Evolutionary conservation across 306 rosid genomes (phyloP).

Genomic region (Inga leiocalycina): DNA sequence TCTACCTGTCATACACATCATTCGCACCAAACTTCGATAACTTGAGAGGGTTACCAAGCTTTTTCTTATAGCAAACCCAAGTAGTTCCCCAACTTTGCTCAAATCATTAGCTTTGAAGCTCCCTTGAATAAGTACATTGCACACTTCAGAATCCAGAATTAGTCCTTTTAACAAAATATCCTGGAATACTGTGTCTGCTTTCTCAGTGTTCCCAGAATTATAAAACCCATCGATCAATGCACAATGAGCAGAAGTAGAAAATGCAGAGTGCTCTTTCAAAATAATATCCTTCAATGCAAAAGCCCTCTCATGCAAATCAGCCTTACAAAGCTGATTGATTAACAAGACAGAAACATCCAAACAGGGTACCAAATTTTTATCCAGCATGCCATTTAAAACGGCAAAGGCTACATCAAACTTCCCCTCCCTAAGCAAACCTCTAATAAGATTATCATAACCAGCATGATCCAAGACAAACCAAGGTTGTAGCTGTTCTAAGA

Average conservation of each 20-base stretch:
- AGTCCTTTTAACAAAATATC: constrained; percentile 55
- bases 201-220: constrained; percentile 48
- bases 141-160: constrained; percentile 52
- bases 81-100: constrained; percentile 61
- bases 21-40: constrained; percentile 56
- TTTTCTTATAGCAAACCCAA: constrained; percentile 61
- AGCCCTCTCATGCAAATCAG: constrained; percentile 57
- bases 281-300: constrained; percentile 55
- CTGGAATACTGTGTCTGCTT: constrained; percentile 49
- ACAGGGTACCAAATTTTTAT: constrained; percentile 48
- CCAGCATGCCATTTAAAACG: constrained; percentile 60
- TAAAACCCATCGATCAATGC: constrained; percentile 68
- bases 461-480: constrained; percentile 51
- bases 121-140: constrained; percentile 64
- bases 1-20: constrained; percentile 57
- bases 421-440: constrained; percentile 56
- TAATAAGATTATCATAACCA: constrained; percentile 56
- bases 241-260: constrained; percentile 36
- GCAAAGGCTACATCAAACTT: constrained; percentile 54
- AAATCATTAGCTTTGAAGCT: constrained; percentile 52
- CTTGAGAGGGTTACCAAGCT: constrained; percentile 46
- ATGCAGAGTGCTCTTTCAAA: constrained; percentile 46
- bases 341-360: constrained; percentile 56
- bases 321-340: constrained; percentile 67
- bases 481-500: constrained; percentile 52